Evolutionary conservation across 495 filamentous ascomycete species (phyloP).

Genomic region (Aspergillus taichungensis): DNA sequence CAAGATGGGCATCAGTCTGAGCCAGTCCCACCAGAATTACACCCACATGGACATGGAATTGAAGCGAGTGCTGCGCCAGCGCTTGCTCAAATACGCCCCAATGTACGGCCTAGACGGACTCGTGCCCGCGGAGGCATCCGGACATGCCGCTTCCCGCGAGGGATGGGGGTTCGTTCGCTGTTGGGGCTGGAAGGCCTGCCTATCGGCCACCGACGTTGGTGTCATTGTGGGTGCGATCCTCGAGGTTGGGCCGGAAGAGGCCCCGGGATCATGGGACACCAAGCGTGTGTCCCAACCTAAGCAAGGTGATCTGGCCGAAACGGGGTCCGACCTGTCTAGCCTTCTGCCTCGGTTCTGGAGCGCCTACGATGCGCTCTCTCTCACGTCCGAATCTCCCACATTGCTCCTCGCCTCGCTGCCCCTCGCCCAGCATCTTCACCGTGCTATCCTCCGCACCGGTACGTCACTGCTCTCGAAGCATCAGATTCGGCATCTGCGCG

Average conservation of each 20-base stretch:
- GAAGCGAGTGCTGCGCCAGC: slow-evolving; percentile 77
- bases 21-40: slow-evolving; percentile 90
- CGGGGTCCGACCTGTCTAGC: slow-evolving; percentile 29
- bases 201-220: slow-evolving; percentile 85
- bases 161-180: slow-evolving; percentile 95
- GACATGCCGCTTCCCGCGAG: slow-evolving; percentile 48
- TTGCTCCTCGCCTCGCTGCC: slow-evolving; percentile 62
- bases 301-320: slow-evolving; percentile 22
- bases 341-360: slow-evolving; percentile 70
- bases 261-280: slow-evolving; percentile 28
- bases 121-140: slow-evolving; percentile 59
- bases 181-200: slow-evolving; percentile 95
- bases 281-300: slow-evolving; percentile 29
- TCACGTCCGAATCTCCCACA: slow-evolving; percentile 35
- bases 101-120: slow-evolving; percentile 88
- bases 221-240: slow-evolving; percentile 84
- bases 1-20: slow-evolving; percentile 94
- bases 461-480: slow-evolving; percentile 84
- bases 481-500: slow-evolving; percentile 82
- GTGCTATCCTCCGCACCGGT: slow-evolving; percentile 88
- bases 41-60: slow-evolving; percentile 98
- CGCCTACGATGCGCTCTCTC: slow-evolving; percentile 76
- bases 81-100: slow-evolving; percentile 80
- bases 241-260: slow-evolving; percentile 61
- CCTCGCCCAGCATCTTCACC: slow-evolving; percentile 79